Evolutionary conservation across 805 yeast species (phyloP), one percentile per base, ranked within the genome.

Genomic region (Kodamaea kakaduensis): DNA sequence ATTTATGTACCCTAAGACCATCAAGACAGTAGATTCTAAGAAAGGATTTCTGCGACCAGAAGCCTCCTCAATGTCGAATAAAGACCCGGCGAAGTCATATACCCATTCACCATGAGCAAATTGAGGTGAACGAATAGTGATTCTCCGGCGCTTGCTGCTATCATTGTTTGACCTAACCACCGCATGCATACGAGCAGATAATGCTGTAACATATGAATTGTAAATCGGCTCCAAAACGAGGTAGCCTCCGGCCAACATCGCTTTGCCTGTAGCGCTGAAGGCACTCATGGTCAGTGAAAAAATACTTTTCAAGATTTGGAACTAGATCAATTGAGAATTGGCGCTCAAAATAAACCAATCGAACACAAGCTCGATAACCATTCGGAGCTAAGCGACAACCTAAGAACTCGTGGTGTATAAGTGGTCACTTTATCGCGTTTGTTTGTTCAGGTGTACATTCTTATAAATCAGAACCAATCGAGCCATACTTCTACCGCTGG

Each of bases 191-290:
- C 97, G 71, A 4, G 95, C 77, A 1, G 95, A 83, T 12, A 93
- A 71, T 0, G 96, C 97, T 9, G 90, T 79, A 3, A 85, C 95
- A 54, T 81, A 84, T 0, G 96, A 78, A 30, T 69, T 61, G 61
- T 83, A 89, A 23, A 58, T 58, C 0, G 89, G 89, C 40, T 84
- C 93, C 14, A 93, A 64, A 0, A 93, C 97, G 21, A 93, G 69
- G 54, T 93, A 93, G 0, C 98, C 98, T 13, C 98, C 98, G 1
- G 93, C 96, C 9, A 93, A 49, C 17, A 93, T 66, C 1, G 97
- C 97, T 57, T 93, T 93, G 0, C 97, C 97, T 0, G 98, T 97
- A 0, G 97, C 94, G 52, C 96, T 84, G 54, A 77, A 90, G 6
- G 81, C 85, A 36, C 63, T 59, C 25, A 43, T 31, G 52, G 15